phyloP scores from a whole-genome alignment of 768 basidiomycete genomes.

The Lactarius akahatsu region DNA sequence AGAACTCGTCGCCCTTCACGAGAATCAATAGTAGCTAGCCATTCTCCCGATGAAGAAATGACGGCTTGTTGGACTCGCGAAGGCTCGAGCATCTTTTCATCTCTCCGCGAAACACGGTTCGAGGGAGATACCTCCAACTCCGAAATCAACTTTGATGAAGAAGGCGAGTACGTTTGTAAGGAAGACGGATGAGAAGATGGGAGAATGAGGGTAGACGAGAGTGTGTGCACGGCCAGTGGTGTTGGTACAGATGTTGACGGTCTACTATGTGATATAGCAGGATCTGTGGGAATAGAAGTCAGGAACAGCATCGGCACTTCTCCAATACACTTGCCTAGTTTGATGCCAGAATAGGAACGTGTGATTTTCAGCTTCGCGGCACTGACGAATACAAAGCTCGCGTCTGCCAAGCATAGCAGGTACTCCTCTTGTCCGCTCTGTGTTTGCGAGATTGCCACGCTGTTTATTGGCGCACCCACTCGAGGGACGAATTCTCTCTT shows the following conservation, averaged over 20 bases:
- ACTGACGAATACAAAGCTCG: conserved; percentile 73
- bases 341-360: conserved; percentile 72
- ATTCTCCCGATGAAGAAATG: conserved; percentile 68
- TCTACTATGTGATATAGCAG: conserved; percentile 37
- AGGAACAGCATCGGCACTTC: conserved; percentile 17
- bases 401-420: conserved; percentile 78
- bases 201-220: conserved; percentile 74
- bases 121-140: conserved; percentile 94
- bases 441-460: conserved; percentile 57
- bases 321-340: conserved; percentile 55
- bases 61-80: conserved; percentile 69
- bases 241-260: conserved; percentile 44
- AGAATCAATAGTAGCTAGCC: conserved; percentile 90
- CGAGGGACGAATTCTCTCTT: conserved; percentile 92
- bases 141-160: conserved; percentile 64
- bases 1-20: conserved; percentile 65
- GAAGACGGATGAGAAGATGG: conserved; percentile 95
- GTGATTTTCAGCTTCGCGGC: conserved; percentile 70
- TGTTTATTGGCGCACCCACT: conserved; percentile 81
- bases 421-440: conserved; percentile 75
- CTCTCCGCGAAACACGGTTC: conserved; percentile 81
- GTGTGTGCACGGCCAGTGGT: conserved; percentile 75
- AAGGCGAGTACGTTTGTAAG: conserved; percentile 85
- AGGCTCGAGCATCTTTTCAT: conserved; percentile 73
- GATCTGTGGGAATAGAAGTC: conserved; percentile 34